A percentile compares a stretch with the other conserved stretches of the same genome.
These are phyloP conservation scores for Leptodontidium sp. DNA, from an alignment of 2,329 filamentous ascomycete genomes.

Conservation along the genomic window DNA sequence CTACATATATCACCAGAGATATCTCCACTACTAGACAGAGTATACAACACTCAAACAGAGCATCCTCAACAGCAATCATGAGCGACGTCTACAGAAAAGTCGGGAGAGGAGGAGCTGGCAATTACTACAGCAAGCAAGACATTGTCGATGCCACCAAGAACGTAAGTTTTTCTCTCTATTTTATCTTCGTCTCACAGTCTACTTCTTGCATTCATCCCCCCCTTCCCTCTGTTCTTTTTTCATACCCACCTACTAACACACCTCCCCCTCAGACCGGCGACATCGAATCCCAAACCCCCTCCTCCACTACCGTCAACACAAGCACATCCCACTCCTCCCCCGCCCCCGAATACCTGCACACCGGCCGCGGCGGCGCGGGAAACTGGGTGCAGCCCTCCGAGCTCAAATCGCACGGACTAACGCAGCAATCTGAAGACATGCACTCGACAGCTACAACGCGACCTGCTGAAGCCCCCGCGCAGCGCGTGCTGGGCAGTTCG, in stretches of 20 bases:
- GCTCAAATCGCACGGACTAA: constrained; percentile 32
- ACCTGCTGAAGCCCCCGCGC: constrained; percentile 3
- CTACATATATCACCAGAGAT: not conserved
- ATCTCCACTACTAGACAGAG: not conserved
- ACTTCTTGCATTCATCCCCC: not conserved
- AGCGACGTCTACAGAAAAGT: constrained; percentile 51
- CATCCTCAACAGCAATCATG: constrained; percentile 24
- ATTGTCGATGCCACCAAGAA: constrained; percentile 53
- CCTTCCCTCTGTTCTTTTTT: not conserved
- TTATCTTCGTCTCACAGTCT: too few relatives aligned
- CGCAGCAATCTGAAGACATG: constrained; percentile 26
- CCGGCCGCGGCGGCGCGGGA: constrained; percentile 68
- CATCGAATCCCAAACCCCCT: constrained; percentile 23
- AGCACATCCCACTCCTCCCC: constrained; percentile 39
- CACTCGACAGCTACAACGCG: constrained; percentile 20
- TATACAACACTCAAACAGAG: not conserved
- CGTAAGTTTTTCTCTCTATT: constrained; percentile 12
- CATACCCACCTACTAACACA: not conserved
- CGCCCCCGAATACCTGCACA: constrained; percentile 49
- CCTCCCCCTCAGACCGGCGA: constrained; percentile 1
- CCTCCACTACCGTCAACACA: constrained; percentile 37
- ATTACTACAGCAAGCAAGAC: constrained; percentile 64
- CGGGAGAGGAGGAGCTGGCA: constrained; percentile 71
- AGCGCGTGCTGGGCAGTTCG: constrained; percentile 19
- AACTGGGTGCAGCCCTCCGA: constrained; percentile 57